Evolutionary conservation across 1,284 basidiomycete species (phyloP).

Genomic region (Cerioporus squamosus): DNA sequence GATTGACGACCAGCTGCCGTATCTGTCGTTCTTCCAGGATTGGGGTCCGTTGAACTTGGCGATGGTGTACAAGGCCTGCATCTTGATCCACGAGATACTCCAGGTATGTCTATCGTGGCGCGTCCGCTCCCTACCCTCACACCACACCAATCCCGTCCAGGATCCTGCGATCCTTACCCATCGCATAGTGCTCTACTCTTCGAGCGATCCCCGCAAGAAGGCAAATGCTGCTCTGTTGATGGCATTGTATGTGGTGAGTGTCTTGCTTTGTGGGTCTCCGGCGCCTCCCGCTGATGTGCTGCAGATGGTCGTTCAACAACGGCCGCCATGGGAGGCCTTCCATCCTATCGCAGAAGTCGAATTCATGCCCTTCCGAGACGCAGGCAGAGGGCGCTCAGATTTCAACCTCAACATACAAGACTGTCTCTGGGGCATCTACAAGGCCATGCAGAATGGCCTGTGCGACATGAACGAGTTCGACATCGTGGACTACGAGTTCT

Average conservation of each 20-base stretch:
- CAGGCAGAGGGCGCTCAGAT: slow-evolving; percentile 91
- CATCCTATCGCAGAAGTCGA: slow-evolving; percentile 90
- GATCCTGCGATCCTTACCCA: slow-evolving; percentile 70
- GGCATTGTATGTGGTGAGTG: slow-evolving; percentile 85
- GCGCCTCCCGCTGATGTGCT: slow-evolving; percentile 2
- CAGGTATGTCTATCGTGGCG: slow-evolving; percentile 55
- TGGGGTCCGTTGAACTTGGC: slow-evolving; percentile 94
- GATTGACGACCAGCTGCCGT: slow-evolving; percentile 90
- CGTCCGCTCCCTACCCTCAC: slow-evolving; percentile 26
- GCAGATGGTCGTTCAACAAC: slow-evolving; percentile 92
- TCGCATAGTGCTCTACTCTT: slow-evolving; percentile 89
- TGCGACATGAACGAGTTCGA: slow-evolving; percentile 93
- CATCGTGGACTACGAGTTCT: slow-evolving; percentile 90
- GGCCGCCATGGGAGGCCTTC: slow-evolving; percentile 95
- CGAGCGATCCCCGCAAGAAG: slow-evolving; percentile 83
- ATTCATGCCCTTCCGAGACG: slow-evolving; percentile 96
- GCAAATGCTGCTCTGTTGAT: slow-evolving; percentile 94
- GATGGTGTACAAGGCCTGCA: slow-evolving; percentile 94
- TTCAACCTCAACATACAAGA: slow-evolving; percentile 94
- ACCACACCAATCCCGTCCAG: slow-evolving; percentile 40
- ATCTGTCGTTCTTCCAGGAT: slow-evolving; percentile 94
- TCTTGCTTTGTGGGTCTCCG: not conserved
- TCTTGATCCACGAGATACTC: slow-evolving; percentile 87
- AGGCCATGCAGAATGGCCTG: slow-evolving; percentile 88
- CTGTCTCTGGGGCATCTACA: slow-evolving; percentile 94